A percentile compares a stretch with the other conserved stretches of the same genome.
These are phyloP conservation scores for Fraxinus anomala DNA, from an alignment of 257 asterid species.

Conservation along the genomic window DNA sequence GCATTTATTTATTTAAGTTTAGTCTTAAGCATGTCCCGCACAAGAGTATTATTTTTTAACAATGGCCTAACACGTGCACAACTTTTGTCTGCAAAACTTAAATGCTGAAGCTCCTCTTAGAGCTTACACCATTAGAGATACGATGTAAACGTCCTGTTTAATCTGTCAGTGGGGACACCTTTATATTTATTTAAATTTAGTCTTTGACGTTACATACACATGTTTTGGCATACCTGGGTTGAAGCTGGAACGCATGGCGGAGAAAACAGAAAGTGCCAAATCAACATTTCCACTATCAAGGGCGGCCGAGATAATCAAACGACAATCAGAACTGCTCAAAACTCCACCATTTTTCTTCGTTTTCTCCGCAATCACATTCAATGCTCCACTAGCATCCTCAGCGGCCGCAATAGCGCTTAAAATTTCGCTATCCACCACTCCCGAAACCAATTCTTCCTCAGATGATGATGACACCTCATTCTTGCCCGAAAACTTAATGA, in stretches of 20 bases:
- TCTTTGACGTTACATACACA: not conserved
- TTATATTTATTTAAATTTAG: not conserved
- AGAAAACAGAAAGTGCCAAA: slow-evolving; percentile 80
- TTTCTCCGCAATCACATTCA: slow-evolving; percentile 48
- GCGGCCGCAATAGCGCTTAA: slow-evolving; percentile 51
- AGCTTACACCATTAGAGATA: not conserved
- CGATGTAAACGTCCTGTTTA: not conserved
- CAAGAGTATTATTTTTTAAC: not conserved
- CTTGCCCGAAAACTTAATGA: slow-evolving; percentile 19
- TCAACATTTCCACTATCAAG: slow-evolving; percentile 85
- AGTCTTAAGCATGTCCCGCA: not conserved
- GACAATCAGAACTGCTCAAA: slow-evolving; percentile 54
- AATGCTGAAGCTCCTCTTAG: not conserved
- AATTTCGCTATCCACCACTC: slow-evolving; percentile 53
- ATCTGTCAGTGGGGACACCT: not conserved
- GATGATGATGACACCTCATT: slow-evolving; percentile 41
- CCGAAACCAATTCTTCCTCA: slow-evolving; percentile 42
- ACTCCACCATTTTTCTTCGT: slow-evolving; percentile 48
- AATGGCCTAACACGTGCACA: not conserved
- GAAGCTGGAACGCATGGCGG: slow-evolving; percentile 82
- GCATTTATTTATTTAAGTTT: not conserved
- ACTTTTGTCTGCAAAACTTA: not conserved
- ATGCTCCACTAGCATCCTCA: slow-evolving; percentile 57
- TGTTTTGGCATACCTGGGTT: slow-evolving; percentile 47
- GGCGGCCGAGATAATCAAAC: slow-evolving; percentile 69